Conservation (phyloP, 2,329 filamentous ascomycete genomes). For the Phialemoniopsis sp. region DNA sequence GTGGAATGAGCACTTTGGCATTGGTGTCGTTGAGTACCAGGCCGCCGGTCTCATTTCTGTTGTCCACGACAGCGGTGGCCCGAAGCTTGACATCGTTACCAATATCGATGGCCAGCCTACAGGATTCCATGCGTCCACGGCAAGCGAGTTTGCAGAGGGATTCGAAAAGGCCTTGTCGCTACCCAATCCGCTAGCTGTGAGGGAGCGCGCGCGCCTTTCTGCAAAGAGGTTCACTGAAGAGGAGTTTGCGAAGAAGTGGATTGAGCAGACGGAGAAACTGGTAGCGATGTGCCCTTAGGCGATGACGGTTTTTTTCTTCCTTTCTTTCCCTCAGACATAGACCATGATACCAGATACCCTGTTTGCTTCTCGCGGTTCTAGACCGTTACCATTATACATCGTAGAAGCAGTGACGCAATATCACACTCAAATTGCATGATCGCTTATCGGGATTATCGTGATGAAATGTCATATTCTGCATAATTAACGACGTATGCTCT, state of each 20-base stretch:
- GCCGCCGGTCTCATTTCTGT: conserved; percentile 90
- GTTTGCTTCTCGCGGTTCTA: conserved; percentile 4
- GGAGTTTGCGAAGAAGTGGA: conserved; percentile 78
- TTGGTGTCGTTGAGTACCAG: conserved; percentile 97
- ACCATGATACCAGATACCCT: conserved; percentile 11
- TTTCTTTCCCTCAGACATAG: neutral
- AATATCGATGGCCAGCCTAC: conserved; percentile 74
- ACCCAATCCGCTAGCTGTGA: conserved; percentile 69
- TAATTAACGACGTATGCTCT: too few species aligned
- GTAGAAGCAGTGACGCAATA: too few species aligned
- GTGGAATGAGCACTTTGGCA: conserved; percentile 99
- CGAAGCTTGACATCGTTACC: conserved; percentile 89
- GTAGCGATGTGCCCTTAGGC: conserved; percentile 33
- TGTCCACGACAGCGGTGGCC: conserved; percentile 89
- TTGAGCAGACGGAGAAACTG: conserved; percentile 68
- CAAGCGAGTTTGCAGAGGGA: conserved; percentile 72
- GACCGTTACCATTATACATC: too few species aligned
- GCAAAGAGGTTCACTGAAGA: conserved; percentile 84
- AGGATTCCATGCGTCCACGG: conserved; percentile 83
- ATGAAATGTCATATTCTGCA: neutral
- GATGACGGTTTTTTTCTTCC: neutral
- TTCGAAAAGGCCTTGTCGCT: conserved; percentile 75
- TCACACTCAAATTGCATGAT: too few species aligned
- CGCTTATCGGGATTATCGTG: too few species aligned
- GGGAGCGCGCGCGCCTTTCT: conserved; percentile 70